Conservation (phyloP, 2,329 filamentous ascomycete species). For the Aspergillus awamori region DNA sequence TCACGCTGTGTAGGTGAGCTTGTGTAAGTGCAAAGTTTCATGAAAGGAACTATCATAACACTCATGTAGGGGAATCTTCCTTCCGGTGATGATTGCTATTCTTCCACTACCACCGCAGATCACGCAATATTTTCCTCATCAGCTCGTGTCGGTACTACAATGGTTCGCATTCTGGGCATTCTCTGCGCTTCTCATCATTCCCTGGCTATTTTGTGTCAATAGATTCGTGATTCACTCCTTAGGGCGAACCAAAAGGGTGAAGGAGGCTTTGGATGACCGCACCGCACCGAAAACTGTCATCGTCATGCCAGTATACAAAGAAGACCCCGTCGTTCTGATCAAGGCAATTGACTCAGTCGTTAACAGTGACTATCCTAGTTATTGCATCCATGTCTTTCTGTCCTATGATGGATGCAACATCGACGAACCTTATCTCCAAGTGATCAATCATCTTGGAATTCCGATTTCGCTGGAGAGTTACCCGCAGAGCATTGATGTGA, state of each 20-base stretch:
- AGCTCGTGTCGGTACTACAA: slow-evolving; percentile 73
- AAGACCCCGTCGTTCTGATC: slow-evolving; percentile 79
- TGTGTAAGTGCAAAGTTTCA: not conserved
- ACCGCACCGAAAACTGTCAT: slow-evolving; percentile 93
- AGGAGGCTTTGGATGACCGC: slow-evolving; percentile 78
- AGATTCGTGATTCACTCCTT: slow-evolving; percentile 86
- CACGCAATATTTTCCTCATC: slow-evolving; percentile 69
- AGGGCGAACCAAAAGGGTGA: slow-evolving; percentile 78
- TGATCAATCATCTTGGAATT: slow-evolving; percentile 81
- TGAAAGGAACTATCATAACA: not conserved
- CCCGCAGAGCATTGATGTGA: slow-evolving; percentile 86
- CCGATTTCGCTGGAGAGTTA: slow-evolving; percentile 72
- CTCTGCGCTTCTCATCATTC: slow-evolving; percentile 78
- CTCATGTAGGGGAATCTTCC: slow-evolving; percentile 70
- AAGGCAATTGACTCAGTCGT: slow-evolving; percentile 89
- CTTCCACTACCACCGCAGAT: slow-evolving; percentile 77
- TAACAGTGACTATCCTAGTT: slow-evolving; percentile 88
- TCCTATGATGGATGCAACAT: slow-evolving; percentile 92
- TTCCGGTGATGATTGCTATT: slow-evolving; percentile 93
- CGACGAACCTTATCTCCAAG: slow-evolving; percentile 85
- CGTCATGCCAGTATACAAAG: slow-evolving; percentile 96
- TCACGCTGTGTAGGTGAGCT: slow-evolving; percentile 72
- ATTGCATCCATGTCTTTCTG: slow-evolving; percentile 91
- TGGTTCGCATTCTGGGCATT: slow-evolving; percentile 98
- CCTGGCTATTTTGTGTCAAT: slow-evolving; percentile 92